phyloP scores from a whole-genome alignment of 176 grass and related monocot genomes.

The Oryza glumipatula region DNA sequence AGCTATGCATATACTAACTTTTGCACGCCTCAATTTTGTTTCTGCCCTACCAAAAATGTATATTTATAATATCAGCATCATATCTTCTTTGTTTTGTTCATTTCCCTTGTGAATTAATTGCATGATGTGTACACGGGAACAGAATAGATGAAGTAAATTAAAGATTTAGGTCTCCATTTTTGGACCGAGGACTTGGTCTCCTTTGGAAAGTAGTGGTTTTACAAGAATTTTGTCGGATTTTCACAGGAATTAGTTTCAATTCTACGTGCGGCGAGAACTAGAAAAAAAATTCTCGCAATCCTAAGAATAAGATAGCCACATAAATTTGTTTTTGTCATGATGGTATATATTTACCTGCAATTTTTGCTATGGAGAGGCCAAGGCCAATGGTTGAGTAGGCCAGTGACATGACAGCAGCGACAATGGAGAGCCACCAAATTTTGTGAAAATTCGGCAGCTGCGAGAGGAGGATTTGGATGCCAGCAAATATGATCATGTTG shows the following conservation, averaged over 20 bases:
- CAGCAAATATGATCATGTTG: conserved; percentile 80
- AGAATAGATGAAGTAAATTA: neutral
- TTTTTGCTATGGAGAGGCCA: conserved; percentile 82
- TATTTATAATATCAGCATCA: neutral
- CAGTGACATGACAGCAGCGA: conserved; percentile 89
- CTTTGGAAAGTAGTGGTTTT: neutral
- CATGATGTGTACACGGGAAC: neutral
- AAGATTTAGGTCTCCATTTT: neutral
- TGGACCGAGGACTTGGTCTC: neutral
- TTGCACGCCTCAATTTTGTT: neutral
- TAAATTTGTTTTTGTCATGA: neutral
- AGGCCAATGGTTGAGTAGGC: conserved; percentile 81
- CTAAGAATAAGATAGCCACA: no score
- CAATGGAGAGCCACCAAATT: conserved; percentile 86
- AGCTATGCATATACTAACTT: neutral
- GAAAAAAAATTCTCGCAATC: no score
- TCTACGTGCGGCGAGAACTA: no score
- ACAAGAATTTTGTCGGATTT: neutral
- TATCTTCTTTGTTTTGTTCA: neutral
- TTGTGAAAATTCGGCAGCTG: conserved; percentile 95
- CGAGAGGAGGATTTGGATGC: conserved; percentile 72
- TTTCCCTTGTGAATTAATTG: neutral
- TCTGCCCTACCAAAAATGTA: conserved; percentile 8
- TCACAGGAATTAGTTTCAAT: neutral
- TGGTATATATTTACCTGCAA: conserved; percentile 54